phyloP scores from a whole-genome alignment of 1,139 yeast species.

The Zygoascus hellenicus region DNA sequence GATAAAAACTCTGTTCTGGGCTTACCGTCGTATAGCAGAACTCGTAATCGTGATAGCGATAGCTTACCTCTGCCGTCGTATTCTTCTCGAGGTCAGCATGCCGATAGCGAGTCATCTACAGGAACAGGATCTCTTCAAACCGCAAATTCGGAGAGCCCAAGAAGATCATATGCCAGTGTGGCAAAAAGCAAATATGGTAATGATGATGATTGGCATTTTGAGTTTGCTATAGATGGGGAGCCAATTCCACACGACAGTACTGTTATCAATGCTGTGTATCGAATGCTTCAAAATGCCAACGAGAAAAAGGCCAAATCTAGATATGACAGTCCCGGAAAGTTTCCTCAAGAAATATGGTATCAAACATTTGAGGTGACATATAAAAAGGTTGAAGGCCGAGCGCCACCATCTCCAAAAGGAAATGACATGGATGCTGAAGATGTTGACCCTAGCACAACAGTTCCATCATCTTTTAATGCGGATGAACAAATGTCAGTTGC shows the following conservation, averaged over 20 bases:
- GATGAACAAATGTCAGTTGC: slow-evolving; percentile 47
- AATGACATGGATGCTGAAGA: slow-evolving; percentile 32
- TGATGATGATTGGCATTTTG: slow-evolving; percentile 42
- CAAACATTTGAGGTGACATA: slow-evolving; percentile 50
- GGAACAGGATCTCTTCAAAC: too few species aligned
- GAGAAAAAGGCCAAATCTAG: slow-evolving; percentile 10
- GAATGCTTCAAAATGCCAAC: slow-evolving; percentile 38
- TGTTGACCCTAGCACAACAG: slow-evolving; percentile 26
- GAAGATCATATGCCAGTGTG: slow-evolving; percentile 5
- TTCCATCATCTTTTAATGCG: slow-evolving; percentile 35
- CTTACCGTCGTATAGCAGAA: too few species aligned
- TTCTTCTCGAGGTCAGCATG: too few species aligned
- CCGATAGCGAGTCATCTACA: too few species aligned
- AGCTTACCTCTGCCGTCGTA: too few species aligned
- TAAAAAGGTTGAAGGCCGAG: slow-evolving; percentile 38
- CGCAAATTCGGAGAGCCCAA: too few species aligned
- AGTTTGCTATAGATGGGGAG: slow-evolving; percentile 59
- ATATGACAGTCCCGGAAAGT: slow-evolving; percentile 18
- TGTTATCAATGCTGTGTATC: slow-evolving; percentile 71
- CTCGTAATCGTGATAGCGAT: too few species aligned
- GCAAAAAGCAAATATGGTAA: slow-evolving; percentile 7
- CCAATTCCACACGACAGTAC: slow-evolving; percentile 65
- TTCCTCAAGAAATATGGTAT: slow-evolving; percentile 53
- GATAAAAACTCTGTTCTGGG: too few species aligned
- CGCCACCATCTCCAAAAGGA: slow-evolving; percentile 8